Evolutionary conservation across 2,329 filamentous ascomycete genomes (phyloP), one percentile per base, ranked within the genome.

Genomic region (Verticillium albo-atrum): DNA sequence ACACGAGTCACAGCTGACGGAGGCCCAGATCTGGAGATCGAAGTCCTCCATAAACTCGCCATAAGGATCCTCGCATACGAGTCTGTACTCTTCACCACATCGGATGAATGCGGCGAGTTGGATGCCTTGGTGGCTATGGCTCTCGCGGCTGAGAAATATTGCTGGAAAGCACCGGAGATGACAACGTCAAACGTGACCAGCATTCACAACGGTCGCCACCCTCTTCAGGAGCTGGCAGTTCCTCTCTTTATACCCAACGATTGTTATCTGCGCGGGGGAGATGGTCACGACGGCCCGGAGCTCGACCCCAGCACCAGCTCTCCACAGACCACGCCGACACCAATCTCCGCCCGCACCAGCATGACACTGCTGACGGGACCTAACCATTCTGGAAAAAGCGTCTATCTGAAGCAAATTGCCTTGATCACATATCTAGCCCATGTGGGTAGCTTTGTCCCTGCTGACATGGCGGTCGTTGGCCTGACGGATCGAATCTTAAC

Each of bases 381-480:
- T 4, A 99, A 99, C 67, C 96, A 95, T 71, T 98, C 95, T 0
- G 95, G 95, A 0, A 99, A 99, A 73, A 98, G 92, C 66, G 86
- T 98, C 0, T 98, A 97, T 72, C 82, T 98, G 70, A 99, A 96
- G 72, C 94, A 99, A 71, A 85, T 91, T 32, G 95, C 93, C 4
- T 77, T 97, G 55, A 95, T 97, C 60, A 88, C 96, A 15, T 97
- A 95, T 70, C 83, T 99, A 73, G 91, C 95, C 0, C 95, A 99
- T 69, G 85, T 97, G 57, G 95, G 95, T 56, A 94, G 92, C 71
- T 98, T 91, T 70, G 91, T 99, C 1, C 94, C 95, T 1, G 94
- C 93, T 1, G 81, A 87, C 17, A 78, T 74, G 28, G 94, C 93
- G 9, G 83, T 75, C 1, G 88, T 99, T 62, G 94, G 95, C 0